Evolutionary conservation across 2,329 filamentous ascomycete genomes (phyloP).

Genomic region (Passalora sequoiae): DNA sequence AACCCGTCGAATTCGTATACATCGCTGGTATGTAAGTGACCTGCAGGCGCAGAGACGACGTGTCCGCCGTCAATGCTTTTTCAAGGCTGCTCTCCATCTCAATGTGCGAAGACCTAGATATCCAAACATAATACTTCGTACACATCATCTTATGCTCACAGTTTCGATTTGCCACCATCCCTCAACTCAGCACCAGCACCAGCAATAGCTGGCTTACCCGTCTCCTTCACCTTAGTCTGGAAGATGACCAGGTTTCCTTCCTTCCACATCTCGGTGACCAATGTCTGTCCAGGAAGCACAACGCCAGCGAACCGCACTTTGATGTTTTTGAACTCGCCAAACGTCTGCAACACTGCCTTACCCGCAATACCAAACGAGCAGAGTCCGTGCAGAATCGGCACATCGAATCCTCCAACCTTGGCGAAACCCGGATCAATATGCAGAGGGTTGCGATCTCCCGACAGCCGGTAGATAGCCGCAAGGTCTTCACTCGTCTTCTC

Average conservation of each 20-base stretch:
- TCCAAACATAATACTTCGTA: too few species aligned
- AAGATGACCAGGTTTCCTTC: conserved; percentile 74
- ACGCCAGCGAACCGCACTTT: conserved; percentile 87
- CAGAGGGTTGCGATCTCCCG: conserved; percentile 91
- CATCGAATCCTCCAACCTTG: conserved; percentile 91
- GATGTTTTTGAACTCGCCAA: conserved; percentile 79
- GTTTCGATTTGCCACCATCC: conserved; percentile 48
- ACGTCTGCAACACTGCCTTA: conserved; percentile 83
- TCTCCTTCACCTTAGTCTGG: conserved; percentile 86
- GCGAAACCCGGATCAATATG: conserved; percentile 93
- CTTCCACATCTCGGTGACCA: conserved; percentile 92
- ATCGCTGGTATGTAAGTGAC: too few species aligned
- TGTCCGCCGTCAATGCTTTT: too few species aligned
- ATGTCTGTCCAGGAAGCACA: conserved; percentile 81
- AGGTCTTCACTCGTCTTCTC: conserved; percentile 84
- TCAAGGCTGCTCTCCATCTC: too few species aligned
- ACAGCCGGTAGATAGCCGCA: conserved; percentile 86
- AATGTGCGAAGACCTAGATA: too few species aligned
- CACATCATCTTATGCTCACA: too few species aligned
- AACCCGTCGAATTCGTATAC: too few species aligned
- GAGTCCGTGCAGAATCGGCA: conserved; percentile 91
- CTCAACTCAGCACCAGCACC: conserved; percentile 72
- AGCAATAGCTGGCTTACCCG: conserved; percentile 79
- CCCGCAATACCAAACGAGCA: conserved; percentile 89
- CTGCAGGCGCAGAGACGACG: too few species aligned